Evolutionary conservation across 2,329 filamentous ascomycete species (phyloP).

Genomic region (Paraphaeosphaeria sporulosa): DNA sequence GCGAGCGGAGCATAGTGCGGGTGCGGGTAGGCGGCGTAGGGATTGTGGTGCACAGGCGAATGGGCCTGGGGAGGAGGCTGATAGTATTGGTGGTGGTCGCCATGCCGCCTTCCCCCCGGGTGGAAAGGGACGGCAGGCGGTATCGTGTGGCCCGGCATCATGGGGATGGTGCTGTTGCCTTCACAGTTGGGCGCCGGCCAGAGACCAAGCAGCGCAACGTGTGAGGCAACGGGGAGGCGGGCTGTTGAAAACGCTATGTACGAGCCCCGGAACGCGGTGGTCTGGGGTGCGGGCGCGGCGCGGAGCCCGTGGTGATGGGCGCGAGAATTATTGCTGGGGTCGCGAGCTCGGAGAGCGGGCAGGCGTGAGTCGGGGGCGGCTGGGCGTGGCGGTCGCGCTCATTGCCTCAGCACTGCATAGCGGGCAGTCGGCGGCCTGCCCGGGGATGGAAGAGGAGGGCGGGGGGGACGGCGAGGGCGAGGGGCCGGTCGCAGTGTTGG

Average conservation of each 20-base stretch:
- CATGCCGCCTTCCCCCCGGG: conserved; percentile 51
- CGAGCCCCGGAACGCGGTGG: conserved; percentile 10
- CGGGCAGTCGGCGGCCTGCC: conserved; percentile 38
- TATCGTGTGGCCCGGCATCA: conserved; percentile 72
- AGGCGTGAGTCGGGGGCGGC: conserved; percentile 28
- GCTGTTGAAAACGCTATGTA: conserved; percentile 10
- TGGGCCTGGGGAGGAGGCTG: conserved; percentile 45
- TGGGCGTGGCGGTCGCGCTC: conserved; percentile 29
- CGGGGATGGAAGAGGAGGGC: conserved; percentile 20
- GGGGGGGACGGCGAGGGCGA: conserved; percentile 7
- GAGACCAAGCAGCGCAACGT: conserved; percentile 47
- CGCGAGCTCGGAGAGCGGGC: conserved; percentile 31
- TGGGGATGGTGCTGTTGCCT: conserved; percentile 66
- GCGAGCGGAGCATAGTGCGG: conserved; percentile 50
- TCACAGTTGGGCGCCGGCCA: conserved; percentile 49
- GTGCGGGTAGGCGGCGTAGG: conserved; percentile 48
- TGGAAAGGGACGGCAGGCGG: conserved; percentile 50
- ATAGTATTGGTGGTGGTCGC: conserved; percentile 46
- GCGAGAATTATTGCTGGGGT: conserved; percentile 38
- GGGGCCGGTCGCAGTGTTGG: conserved; percentile 9
- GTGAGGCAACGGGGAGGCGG: conserved; percentile 44
- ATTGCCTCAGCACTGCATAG: conserved; percentile 47
- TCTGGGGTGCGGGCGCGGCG: conserved; percentile 19
- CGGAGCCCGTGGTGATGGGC: conserved; percentile 18
- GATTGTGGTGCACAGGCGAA: conserved; percentile 48